Evolutionary conservation across 169 alveolate species (phyloP).

Genomic region (Plasmodium adleri): DNA sequence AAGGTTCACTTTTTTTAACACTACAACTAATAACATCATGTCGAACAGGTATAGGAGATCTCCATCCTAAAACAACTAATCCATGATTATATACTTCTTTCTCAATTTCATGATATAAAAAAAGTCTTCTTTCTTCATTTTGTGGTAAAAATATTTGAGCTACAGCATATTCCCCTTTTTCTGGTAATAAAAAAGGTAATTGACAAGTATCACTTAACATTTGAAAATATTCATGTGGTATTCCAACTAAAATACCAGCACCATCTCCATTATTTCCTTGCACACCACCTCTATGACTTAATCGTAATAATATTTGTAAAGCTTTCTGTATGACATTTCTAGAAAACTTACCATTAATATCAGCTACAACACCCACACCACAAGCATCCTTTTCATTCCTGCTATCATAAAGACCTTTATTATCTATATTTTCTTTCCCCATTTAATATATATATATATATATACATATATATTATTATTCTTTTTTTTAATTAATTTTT

Average conservation of each 20-base stretch:
- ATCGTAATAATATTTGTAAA: slow-evolving; percentile 74
- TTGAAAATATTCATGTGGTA: slow-evolving; percentile 75
- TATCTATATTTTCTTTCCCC: slow-evolving; percentile 8
- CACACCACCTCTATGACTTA: slow-evolving; percentile 84
- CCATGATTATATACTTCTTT: slow-evolving; percentile 61
- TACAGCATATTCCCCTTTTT: slow-evolving; percentile 79
- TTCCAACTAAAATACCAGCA: slow-evolving; percentile 75
- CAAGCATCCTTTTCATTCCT: slow-evolving; percentile 83
- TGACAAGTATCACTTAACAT: slow-evolving; percentile 78
- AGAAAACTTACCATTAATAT: slow-evolving; percentile 75
- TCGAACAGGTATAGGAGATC: slow-evolving; percentile 82
- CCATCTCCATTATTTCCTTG: slow-evolving; percentile 83
- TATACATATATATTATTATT: not conserved
- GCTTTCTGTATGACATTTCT: slow-evolving; percentile 81
- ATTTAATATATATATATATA: not conserved
- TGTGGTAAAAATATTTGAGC: slow-evolving; percentile 79
- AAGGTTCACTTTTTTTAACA: slow-evolving; percentile 83
- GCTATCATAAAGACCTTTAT: slow-evolving; percentile 80
- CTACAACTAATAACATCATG: slow-evolving; percentile 78
- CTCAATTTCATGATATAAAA: slow-evolving; percentile 50
- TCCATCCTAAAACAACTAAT: slow-evolving; percentile 82
- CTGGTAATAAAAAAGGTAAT: slow-evolving; percentile 76
- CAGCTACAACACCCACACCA: slow-evolving; percentile 85
- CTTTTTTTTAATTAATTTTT: not conserved
- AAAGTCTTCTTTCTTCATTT: slow-evolving; percentile 74